phyloP scores from a whole-genome alignment of 495 filamentous ascomycete species.

The Tuber melanosporum region DNA sequence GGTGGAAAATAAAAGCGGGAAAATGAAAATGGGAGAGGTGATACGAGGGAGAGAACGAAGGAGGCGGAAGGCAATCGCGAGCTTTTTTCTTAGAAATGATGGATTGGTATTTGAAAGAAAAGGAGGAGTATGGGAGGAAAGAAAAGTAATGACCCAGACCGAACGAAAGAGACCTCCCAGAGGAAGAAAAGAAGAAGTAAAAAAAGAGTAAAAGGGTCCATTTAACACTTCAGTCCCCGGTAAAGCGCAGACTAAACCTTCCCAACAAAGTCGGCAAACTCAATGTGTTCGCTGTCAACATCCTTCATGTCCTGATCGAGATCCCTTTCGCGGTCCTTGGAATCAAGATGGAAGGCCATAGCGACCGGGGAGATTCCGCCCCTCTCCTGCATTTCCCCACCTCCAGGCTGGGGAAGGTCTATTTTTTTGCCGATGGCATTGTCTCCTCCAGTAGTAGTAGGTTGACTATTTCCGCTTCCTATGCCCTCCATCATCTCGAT shows the following conservation, averaged over 20 bases:
- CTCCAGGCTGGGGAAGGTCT: slow-evolving; percentile 17
- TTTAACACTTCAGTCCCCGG: not conserved
- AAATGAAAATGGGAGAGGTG: not conserved
- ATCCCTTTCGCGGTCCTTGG: slow-evolving; percentile 11
- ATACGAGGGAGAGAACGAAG: not conserved
- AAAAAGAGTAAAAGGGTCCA: not conserved
- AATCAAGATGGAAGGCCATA: slow-evolving; percentile 31
- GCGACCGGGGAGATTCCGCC: slow-evolving; percentile 35
- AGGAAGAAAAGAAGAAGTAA: not conserved
- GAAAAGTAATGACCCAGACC: not conserved
- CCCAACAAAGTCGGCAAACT: slow-evolving; percentile 9
- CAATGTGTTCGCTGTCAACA: slow-evolving; percentile 28
- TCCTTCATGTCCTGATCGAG: slow-evolving; percentile 38
- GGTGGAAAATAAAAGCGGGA: not conserved
- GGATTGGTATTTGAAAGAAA: not conserved
- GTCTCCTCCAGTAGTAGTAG: slow-evolving; percentile 5
- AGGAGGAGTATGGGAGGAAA: not conserved
- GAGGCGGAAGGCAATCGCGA: not conserved
- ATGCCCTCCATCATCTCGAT: slow-evolving; percentile 31
- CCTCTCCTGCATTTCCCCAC: slow-evolving; percentile 36
- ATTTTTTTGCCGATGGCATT: slow-evolving; percentile 5
- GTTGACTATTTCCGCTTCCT: not conserved
- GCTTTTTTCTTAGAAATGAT: not conserved
- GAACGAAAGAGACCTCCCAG: not conserved
- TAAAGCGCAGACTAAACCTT: slow-evolving; percentile 14